phyloP scores from a whole-genome alignment of 2,329 filamentous ascomycete genomes.

The Madurella fahalii region DNA sequence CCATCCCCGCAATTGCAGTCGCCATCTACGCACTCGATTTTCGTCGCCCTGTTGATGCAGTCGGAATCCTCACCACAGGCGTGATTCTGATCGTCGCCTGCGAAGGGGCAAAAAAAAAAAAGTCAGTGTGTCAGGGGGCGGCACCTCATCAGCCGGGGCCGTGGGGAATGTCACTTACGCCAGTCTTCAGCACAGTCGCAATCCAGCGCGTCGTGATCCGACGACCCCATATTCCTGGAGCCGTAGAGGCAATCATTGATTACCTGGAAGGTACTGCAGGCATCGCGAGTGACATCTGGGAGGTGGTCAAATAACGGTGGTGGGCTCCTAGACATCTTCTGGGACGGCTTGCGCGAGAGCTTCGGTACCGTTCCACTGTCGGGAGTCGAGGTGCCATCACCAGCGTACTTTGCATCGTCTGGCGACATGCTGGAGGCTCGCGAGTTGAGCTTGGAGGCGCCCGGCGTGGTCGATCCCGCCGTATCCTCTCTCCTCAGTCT shows the following conservation, averaged over 20 bases:
- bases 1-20: conserved; percentile 82
- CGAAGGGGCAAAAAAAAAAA: conserved; percentile 14
- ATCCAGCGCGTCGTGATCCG: conserved; percentile 84
- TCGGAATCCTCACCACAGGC: conserved; percentile 95
- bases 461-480: conserved; percentile 39
- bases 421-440: conserved; percentile 42
- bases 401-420: conserved; percentile 44
- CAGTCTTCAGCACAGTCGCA: conserved; percentile 94
- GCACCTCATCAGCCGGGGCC: conserved; percentile 7
- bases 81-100: conserved; percentile 64
- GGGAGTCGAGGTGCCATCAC: conserved; percentile 45
- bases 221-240: conserved; percentile 84
- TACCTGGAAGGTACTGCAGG: conserved; percentile 70
- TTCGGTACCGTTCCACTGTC: conserved; percentile 60
- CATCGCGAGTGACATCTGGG: conserved; percentile 73
- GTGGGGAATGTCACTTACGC: conserved; percentile 61
- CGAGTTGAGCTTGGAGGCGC: conserved; percentile 37
- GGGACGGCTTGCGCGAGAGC: conserved; percentile 67
- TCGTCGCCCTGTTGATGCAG: conserved; percentile 96
- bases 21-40: conserved; percentile 85
- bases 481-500: conserved; percentile 39
- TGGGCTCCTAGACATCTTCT: conserved; percentile 58
- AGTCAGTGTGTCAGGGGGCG: conserved; percentile 14
- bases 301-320: conserved; percentile 63
- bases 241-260: conserved; percentile 87